Conservation (phyloP, 257 asterid species). For the Primulina tabacum region DNA sequence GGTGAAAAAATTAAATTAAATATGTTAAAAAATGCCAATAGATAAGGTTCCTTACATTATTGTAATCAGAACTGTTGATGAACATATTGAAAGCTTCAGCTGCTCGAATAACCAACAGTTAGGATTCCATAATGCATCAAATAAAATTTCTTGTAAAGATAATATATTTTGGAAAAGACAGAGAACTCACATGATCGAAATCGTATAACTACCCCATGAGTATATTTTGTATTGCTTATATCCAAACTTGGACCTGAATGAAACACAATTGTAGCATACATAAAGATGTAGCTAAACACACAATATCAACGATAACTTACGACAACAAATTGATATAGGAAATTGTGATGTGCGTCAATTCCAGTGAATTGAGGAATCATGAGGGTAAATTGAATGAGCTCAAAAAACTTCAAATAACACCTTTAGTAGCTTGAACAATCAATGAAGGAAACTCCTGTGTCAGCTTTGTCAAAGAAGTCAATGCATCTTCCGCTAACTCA, state of each 20-base stretch:
- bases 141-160: not conserved
- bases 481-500: slow-evolving; percentile 61
- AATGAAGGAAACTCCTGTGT: slow-evolving; percentile 60
- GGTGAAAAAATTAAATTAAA: not conserved
- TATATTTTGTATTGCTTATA: slow-evolving; percentile 40
- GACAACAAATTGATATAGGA: not conserved
- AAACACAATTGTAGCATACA: slow-evolving; percentile 14
- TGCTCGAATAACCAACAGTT: not conserved
- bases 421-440: slow-evolving; percentile 76
- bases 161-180: not conserved
- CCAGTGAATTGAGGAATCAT: slow-evolving; percentile 14
- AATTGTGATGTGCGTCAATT: not conserved
- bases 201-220: slow-evolving; percentile 63
- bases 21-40: no score
- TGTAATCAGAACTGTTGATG: not conserved
- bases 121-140: not conserved
- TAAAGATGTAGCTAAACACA: not conserved
- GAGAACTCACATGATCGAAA: not conserved
- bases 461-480: slow-evolving; percentile 50
- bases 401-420: slow-evolving; percentile 27
- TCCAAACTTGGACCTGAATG: slow-evolving; percentile 51
- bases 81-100: not conserved
- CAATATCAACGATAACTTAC: not conserved
- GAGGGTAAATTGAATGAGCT: slow-evolving; percentile 7
- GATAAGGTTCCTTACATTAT: not conserved